phyloP scores from a whole-genome alignment of 768 basidiomycete species.

The Asterophora lycoperdoides region DNA sequence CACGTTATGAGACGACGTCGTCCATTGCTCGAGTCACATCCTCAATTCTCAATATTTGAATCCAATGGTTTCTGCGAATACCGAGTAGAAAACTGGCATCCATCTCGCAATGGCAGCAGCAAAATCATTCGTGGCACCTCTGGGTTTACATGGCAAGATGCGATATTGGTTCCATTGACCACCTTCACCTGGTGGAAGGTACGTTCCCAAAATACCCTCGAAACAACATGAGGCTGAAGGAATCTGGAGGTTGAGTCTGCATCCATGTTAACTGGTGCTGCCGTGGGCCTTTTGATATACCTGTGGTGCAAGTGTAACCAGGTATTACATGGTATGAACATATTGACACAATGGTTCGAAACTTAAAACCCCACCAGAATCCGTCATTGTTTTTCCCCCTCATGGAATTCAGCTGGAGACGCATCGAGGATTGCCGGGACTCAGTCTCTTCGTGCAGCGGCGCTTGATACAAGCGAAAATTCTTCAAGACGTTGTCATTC shows the following conservation, averaged over 20 bases:
- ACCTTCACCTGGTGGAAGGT: constrained; percentile 30
- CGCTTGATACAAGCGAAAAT: constrained; percentile 55
- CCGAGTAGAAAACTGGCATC: constrained; percentile 50
- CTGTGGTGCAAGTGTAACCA: constrained; percentile 6
- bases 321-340: constrained; percentile 12
- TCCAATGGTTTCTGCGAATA: constrained; percentile 54
- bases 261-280: background rate
- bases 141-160: constrained; percentile 34
- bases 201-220: background rate
- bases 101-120: constrained; percentile 39
- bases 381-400: constrained; percentile 58
- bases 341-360: background rate
- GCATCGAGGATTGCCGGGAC: constrained; percentile 50
- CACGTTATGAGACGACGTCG: background rate
- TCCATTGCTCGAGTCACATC: constrained; percentile 23
- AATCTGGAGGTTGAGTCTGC: background rate
- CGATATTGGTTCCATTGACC: constrained; percentile 26
- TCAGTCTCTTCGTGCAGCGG: constrained; percentile 33
- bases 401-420: constrained; percentile 77
- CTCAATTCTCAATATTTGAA: constrained; percentile 48
- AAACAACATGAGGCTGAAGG: background rate
- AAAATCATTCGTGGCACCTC: constrained; percentile 27
- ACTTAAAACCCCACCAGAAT: constrained; percentile 45
- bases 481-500: constrained; percentile 63
- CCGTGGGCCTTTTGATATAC: background rate